Evolutionary conservation across 1,284 basidiomycete species (phyloP).

Genomic region (Leccinum solheimii): DNA sequence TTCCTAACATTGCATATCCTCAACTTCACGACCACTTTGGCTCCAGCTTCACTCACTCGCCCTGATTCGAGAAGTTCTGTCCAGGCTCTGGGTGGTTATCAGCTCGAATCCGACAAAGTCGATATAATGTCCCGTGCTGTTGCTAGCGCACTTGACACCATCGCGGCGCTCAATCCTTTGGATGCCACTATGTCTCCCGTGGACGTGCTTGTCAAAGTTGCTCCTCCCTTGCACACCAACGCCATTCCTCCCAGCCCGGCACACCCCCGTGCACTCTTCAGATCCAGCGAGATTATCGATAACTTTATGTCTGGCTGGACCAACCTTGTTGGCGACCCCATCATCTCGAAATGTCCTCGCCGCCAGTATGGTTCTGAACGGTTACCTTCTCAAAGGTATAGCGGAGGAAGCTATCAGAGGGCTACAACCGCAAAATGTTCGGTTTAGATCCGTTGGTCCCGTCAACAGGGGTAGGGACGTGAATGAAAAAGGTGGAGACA

Average conservation of each 20-base stretch:
- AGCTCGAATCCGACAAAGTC: slow-evolving; percentile 50
- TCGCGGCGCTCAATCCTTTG: slow-evolving; percentile 44
- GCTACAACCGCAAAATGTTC: slow-evolving; percentile 42
- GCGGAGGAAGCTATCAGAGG: slow-evolving; percentile 46
- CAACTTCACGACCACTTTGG: slow-evolving; percentile 92
- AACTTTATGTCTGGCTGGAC: slow-evolving; percentile 95
- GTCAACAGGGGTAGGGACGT: slow-evolving; percentile 32
- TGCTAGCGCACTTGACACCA: slow-evolving; percentile 55
- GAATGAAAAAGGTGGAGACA: slow-evolving; percentile 20
- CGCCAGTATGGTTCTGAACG: slow-evolving; percentile 89
- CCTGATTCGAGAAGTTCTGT: slow-evolving; percentile 27
- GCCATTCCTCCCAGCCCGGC: slow-evolving; percentile 40
- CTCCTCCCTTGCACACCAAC: slow-evolving; percentile 64
- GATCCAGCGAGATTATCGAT: slow-evolving; percentile 56
- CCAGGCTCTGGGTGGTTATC: slow-evolving; percentile 27
- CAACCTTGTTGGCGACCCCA: slow-evolving; percentile 88
- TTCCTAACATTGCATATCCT: slow-evolving; percentile 89
- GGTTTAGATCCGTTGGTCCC: slow-evolving; percentile 45
- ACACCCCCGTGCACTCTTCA: slow-evolving; percentile 27
- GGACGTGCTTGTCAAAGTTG: slow-evolving; percentile 71
- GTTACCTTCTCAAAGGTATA: slow-evolving; percentile 87
- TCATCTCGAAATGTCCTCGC: slow-evolving; percentile 93
- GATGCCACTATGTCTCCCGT: slow-evolving; percentile 30
- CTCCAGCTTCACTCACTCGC: slow-evolving; percentile 47
- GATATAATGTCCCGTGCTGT: slow-evolving; percentile 64